Conservation (phyloP, 148 eudicot genomes). For the Cornus controversa region DNA sequence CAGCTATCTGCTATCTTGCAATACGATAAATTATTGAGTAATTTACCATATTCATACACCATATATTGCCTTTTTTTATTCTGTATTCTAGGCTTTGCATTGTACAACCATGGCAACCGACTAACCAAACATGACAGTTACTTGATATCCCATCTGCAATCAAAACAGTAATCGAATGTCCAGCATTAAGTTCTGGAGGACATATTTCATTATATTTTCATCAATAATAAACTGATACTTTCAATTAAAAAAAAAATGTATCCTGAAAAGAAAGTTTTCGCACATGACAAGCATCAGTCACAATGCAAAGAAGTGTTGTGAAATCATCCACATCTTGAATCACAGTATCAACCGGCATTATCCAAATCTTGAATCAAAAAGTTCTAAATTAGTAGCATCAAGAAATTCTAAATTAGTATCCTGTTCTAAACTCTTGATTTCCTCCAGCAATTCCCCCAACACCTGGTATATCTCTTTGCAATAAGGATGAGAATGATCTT, state of each 20-base stretch:
- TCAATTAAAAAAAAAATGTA: background rate
- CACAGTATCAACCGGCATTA: background rate
- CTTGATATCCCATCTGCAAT: background rate
- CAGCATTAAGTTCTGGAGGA: background rate
- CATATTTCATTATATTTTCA: background rate
- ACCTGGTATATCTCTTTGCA: constrained; percentile 39
- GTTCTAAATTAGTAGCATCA: no score
- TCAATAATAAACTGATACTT: background rate
- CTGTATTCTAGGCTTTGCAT: background rate
- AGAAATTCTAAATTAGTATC: constrained; percentile 15
- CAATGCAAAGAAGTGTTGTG: background rate
- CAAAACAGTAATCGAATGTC: background rate
- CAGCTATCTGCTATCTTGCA: no score
- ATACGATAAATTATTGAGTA: background rate
- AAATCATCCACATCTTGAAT: background rate
- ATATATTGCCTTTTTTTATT: background rate
- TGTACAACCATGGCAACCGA: background rate
- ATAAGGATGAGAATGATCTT: constrained; percentile 47
- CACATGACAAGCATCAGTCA: background rate
- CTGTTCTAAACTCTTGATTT: constrained; percentile 30
- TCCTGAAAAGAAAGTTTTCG: no score
- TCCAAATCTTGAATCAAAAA: constrained; percentile 8
- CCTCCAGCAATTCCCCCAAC: constrained; percentile 36
- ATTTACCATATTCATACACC: background rate
- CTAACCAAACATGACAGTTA: background rate